phyloP scores from a whole-genome alignment of 2,329 filamentous ascomycete genomes.

The Daldinia sp. region DNA sequence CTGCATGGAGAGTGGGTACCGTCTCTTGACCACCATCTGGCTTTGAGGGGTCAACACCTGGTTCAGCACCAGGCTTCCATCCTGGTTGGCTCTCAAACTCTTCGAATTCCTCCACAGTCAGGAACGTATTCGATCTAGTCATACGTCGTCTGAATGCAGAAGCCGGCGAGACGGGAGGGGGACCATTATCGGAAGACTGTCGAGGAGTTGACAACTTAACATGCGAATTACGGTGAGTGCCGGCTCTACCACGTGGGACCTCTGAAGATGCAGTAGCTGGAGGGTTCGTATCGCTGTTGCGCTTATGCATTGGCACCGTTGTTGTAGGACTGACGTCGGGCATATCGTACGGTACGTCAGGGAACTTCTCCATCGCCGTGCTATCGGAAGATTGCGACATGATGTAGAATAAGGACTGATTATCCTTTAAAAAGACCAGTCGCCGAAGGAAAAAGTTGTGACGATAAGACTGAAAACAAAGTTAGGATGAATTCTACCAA shows the following conservation, averaged over 20 bases:
- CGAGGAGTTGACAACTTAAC: not conserved
- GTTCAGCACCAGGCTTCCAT: slow-evolving; percentile 74
- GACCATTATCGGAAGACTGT: not conserved
- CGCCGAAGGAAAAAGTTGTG: not conserved
- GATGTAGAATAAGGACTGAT: slow-evolving; percentile 6
- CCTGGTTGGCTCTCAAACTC: slow-evolving; percentile 56
- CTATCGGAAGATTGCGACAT: slow-evolving; percentile 45
- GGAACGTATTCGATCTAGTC: slow-evolving; percentile 59
- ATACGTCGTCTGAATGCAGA: slow-evolving; percentile 54
- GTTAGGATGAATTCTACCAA: not conserved
- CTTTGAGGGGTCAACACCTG: slow-evolving; percentile 76
- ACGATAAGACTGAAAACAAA: not conserved
- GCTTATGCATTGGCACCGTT: not conserved
- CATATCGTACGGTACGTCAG: slow-evolving; percentile 37
- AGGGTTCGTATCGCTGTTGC: too few relatives aligned
- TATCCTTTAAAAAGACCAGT: not conserved
- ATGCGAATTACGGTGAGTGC: not conserved
- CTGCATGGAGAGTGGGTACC: slow-evolving; percentile 60
- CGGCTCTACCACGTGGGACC: not conserved
- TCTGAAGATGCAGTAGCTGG: not conserved
- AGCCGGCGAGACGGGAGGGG: not conserved
- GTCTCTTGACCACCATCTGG: slow-evolving; percentile 69
- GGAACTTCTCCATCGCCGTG: slow-evolving; percentile 43
- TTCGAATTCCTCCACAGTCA: slow-evolving; percentile 61
- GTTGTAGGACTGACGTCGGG: not conserved